Base-by-base conservation (phyloP, 306 rosid species). In the Sindora glabra region DNA sequence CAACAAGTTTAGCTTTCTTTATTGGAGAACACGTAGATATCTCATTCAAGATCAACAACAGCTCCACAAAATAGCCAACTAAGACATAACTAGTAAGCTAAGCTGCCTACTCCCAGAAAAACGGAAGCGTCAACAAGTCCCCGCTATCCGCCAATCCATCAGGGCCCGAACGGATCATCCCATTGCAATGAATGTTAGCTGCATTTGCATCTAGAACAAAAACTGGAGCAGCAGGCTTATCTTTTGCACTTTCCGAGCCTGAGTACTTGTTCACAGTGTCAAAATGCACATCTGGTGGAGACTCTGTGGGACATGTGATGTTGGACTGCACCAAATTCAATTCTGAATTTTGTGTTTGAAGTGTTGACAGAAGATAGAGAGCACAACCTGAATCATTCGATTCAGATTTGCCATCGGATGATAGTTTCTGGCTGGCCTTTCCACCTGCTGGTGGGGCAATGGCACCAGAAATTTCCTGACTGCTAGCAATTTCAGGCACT, bases 311-410 rank as follows among this genome's bases (percentile, higher is more conserved):
- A 56, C 76, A 67, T 48, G 52, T 64, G 70, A 59, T 55, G 71
- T 67, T 64, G 22, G 94, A 54, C 53, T 78, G 87, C 59, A 61
- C 73, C 77, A 71, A 60, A 34, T 76, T 73, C 16, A 71, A 46
- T 41, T 72, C 82, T 10, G 85, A 37, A 47, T 49, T 66, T 68
- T 83, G 94, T 23, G 82, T 34, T 48, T 78, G 81, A 66, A 72
- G 69, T 59, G 85, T 78, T 90, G 97, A 90, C 97, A 90, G 97
- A 86, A 90, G 97, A 90, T 84, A 90, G 97, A 90, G 97, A 84
- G 97, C 95, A 84, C 94, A 77, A 69, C 89, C 82, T 1, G 95
- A 69, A 50, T 83, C 87, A 10, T 73, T 70, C 10, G 76, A 69
- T 36, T 59, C 77, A 15, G 87, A 70, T 29, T 60, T 62, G 57